Evolutionary conservation across 202 grass and related monocot genomes (phyloP).

Genomic region (Panicum hallii): DNA sequence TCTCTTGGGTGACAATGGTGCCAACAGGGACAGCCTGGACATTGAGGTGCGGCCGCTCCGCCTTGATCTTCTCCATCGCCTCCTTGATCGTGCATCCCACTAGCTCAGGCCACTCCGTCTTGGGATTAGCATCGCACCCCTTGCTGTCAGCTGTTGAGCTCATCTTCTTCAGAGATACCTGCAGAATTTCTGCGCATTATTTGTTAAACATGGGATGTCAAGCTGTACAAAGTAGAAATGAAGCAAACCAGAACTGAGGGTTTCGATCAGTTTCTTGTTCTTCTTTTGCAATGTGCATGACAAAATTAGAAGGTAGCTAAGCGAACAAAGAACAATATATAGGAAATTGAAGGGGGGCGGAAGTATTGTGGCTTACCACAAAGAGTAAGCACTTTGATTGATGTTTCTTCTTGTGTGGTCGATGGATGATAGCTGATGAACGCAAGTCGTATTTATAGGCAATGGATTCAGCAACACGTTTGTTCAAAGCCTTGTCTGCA

Average conservation of each 20-base stretch:
- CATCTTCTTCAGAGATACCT: slow-evolving; percentile 5
- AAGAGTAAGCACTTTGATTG: background rate
- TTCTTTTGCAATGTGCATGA: background rate
- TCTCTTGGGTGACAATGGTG: background rate
- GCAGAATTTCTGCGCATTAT: background rate
- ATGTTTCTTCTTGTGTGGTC: background rate
- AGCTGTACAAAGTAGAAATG: background rate
- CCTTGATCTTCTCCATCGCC: slow-evolving; percentile 28
- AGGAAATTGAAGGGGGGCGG: background rate
- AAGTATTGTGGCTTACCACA: background rate
- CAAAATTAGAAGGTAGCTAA: background rate
- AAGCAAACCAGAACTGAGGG: background rate
- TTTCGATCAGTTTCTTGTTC: background rate
- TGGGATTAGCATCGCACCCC: background rate
- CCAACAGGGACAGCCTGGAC: slow-evolving; percentile 1
- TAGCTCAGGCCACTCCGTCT: slow-evolving; percentile 12
- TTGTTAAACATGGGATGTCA: background rate
- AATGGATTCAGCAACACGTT: background rate
- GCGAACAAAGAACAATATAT: background rate
- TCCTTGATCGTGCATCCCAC: background rate
- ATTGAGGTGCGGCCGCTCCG: slow-evolving; percentile 27
- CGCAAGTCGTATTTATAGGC: background rate
- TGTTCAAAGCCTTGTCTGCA: background rate
- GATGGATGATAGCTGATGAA: slow-evolving; percentile 9
- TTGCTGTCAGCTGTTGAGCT: background rate